Conservation (phyloP, 129 eudicot genomes). For the Heracleum sosnowskyi region DNA sequence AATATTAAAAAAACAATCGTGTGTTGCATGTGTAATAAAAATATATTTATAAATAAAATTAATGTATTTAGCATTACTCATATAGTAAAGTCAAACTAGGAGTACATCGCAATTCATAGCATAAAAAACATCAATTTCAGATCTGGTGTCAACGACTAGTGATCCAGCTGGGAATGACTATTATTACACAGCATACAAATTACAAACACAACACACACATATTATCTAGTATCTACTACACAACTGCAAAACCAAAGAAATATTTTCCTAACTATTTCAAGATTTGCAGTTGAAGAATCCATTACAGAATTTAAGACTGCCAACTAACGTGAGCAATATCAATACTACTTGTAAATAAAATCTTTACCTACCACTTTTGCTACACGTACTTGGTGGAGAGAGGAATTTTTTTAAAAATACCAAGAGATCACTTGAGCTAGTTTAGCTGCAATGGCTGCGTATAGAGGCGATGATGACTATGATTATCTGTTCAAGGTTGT, state of each 20-base stretch:
- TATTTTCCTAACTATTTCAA: neutral
- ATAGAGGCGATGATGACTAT: conserved; percentile 81
- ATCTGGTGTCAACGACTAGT: conserved; percentile 3
- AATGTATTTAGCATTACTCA: too few species aligned
- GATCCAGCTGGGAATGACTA: neutral
- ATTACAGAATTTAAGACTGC: neutral
- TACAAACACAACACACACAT: neutral
- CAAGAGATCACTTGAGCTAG: neutral
- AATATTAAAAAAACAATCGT: too few species aligned
- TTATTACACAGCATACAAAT: neutral
- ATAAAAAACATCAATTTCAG: neutral
- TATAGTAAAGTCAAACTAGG: neutral
- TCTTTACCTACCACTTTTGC: neutral
- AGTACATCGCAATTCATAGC: neutral
- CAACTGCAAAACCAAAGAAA: neutral
- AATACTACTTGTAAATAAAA: neutral
- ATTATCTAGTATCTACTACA: neutral
- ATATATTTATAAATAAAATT: too few species aligned
- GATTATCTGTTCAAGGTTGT: conserved; percentile 70
- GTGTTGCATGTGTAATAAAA: too few species aligned
- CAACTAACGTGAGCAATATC: neutral
- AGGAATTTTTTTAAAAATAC: neutral
- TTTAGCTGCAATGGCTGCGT: conserved; percentile 42
- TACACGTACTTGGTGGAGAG: neutral
- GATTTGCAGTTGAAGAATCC: neutral